phyloP scores from a whole-genome alignment of 176 grass and related monocot species.

The Avena insularis region DNA sequence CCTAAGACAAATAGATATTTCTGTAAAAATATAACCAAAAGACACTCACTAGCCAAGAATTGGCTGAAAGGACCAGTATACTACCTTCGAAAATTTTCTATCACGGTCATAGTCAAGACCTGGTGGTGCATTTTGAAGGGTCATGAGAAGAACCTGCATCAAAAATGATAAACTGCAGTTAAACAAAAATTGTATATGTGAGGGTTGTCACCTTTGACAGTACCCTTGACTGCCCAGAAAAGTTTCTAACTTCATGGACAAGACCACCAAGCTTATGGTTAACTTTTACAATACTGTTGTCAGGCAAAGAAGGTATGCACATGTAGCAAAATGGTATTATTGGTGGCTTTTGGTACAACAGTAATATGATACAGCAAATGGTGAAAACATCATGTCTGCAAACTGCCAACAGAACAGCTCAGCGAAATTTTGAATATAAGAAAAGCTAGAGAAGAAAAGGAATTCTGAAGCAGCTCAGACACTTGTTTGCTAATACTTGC shows the following conservation, averaged over 20 bases:
- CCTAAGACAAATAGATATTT: conserved; percentile 64
- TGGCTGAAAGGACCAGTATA: conserved; percentile 57
- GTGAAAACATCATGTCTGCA: conserved; percentile 23
- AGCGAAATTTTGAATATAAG: conserved; percentile 6
- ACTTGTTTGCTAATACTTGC: not conserved
- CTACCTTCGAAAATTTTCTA: conserved; percentile 85
- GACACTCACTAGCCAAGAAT: conserved; percentile 23
- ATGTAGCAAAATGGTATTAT: not conserved
- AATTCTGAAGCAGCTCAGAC: not conserved
- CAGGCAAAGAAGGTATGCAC: conserved; percentile 6
- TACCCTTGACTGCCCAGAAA: conserved; percentile 22
- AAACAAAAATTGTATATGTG: conserved; percentile 4
- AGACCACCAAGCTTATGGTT: not conserved
- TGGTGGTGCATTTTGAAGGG: conserved; percentile 82
- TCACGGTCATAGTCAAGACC: conserved; percentile 88
- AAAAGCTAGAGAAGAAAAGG: not conserved
- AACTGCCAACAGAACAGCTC: conserved; percentile 9
- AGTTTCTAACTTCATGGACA: conserved; percentile 26
- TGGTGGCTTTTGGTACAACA: not conserved
- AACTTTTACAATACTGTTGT: conserved; percentile 4
- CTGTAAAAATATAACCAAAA: conserved; percentile 59
- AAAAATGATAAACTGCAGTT: not conserved
- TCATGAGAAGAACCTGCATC: conserved; percentile 84
- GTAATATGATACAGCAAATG: not conserved
- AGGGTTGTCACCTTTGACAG: not conserved